These are phyloP conservation scores for Biscogniauxia sp. DNA, from an alignment of 2,329 filamentous ascomycete species.

Conservation along the genomic window DNA sequence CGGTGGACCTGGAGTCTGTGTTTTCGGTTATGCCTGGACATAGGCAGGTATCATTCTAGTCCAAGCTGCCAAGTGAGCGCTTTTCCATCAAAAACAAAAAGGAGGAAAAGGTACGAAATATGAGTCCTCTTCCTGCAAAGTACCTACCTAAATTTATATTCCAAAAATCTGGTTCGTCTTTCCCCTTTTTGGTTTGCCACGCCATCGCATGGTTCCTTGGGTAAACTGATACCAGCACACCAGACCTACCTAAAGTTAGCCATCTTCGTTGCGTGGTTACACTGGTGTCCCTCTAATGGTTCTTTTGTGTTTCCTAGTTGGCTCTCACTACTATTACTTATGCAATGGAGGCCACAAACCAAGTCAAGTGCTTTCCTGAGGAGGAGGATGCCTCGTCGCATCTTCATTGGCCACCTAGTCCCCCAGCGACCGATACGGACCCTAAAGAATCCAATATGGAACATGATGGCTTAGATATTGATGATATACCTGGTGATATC, in stretches of 20 bases:
- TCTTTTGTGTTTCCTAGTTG: not conserved
- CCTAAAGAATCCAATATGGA: slow-evolving; percentile 36
- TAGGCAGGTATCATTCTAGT: slow-evolving; percentile 6
- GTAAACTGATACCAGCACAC: not conserved
- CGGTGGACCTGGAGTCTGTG: slow-evolving; percentile 10
- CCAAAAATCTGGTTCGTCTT: not conserved
- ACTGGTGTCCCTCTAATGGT: slow-evolving; percentile 3
- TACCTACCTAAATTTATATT: not conserved
- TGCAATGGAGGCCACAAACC: not conserved
- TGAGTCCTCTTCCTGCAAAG: not conserved
- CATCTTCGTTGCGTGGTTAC: slow-evolving; percentile 10
- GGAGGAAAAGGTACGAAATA: too few relatives aligned
- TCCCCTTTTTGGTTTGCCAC: not conserved
- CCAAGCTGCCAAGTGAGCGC: not conserved
- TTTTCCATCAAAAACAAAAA: not conserved
- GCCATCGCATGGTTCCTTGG: not conserved
- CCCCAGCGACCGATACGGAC: slow-evolving; percentile 38
- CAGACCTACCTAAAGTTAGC: slow-evolving; percentile 9
- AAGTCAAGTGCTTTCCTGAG: not conserved
- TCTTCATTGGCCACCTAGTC: slow-evolving; percentile 36
- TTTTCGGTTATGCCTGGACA: slow-evolving; percentile 8
- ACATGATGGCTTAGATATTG: slow-evolving; percentile 22
- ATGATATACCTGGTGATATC: slow-evolving; percentile 10
- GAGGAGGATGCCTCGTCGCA: slow-evolving; percentile 4
- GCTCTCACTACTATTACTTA: slow-evolving; percentile 3